Evolutionary conservation across 2,329 filamentous ascomycete genomes (phyloP), one percentile per base, ranked within the genome.

Genomic region (Cordyceps cateniannulata): DNA sequence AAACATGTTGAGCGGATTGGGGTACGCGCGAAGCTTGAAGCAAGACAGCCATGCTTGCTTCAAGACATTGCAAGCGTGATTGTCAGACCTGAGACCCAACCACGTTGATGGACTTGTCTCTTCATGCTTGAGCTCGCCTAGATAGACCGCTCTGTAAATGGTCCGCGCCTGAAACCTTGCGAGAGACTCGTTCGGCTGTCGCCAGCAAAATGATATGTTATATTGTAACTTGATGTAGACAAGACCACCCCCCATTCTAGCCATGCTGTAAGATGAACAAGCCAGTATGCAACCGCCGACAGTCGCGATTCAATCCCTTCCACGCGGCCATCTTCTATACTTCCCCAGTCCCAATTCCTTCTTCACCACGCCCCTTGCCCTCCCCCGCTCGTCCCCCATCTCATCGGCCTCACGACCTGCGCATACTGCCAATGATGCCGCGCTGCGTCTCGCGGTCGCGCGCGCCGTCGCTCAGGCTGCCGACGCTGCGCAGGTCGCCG

Each of bases 401-500:
- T 22, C 24, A n/a, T 6, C 14, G 3, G 22, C 29, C 8, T 38
- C 76, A 79, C 69, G 42, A 50, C 27, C 74, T 74, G 69, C 70
- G 74, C 78, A 83, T 85, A 70, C 81, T 84, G 27, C 81, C 81
- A 63, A 98, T 96, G 77, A 97, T 87, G 77, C 97, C 93, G 69
- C 87, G 82, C 75, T 98, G 95, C 62, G 90, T 87, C 68, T 91
- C 90, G 64, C 90, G 84, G 66, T 97, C 93, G 70, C 84, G 85
- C 71, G 90, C 91, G 44, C 88, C 86, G 76, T 96, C 91, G 65
- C 90, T 96, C 73, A 98, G 77, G 64, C 89, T 87, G 56, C 86
- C 86, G 65, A 96, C 83, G 76, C 93, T 98, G 73, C 95, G 84
- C 75, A 99, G 77, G 74, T 99, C 93, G 60, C 93, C 95, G 3